These are phyloP conservation scores for Orbilia brochopaga DNA, from an alignment of 2,329 filamentous ascomycete species.

Conservation along the genomic window DNA sequence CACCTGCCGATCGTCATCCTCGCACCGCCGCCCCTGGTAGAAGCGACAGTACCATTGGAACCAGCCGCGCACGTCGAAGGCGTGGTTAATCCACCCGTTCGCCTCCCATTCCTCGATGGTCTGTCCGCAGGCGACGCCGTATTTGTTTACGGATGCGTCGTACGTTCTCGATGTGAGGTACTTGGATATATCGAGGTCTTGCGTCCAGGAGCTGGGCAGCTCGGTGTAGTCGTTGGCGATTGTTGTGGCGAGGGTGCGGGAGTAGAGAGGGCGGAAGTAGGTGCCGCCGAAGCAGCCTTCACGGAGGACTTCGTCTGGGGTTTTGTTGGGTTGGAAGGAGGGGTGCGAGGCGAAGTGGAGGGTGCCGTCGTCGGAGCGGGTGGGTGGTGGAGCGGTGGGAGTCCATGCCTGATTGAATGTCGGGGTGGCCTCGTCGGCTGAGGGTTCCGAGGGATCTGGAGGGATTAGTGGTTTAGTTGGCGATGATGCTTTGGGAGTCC, in stretches of 20 bases:
- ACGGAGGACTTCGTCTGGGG: slow-evolving; percentile 63
- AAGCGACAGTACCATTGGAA: slow-evolving; percentile 67
- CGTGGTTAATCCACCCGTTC: slow-evolving; percentile 65
- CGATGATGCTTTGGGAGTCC: slow-evolving; percentile 38
- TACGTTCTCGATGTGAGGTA: slow-evolving; percentile 60
- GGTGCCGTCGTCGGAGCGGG: slow-evolving; percentile 58
- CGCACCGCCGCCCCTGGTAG: slow-evolving; percentile 62
- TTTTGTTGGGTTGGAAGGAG: slow-evolving; percentile 64
- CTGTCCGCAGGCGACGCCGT: slow-evolving; percentile 63
- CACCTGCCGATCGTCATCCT: slow-evolving; percentile 64
- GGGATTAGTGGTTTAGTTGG: slow-evolving; percentile 44
- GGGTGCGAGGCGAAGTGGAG: slow-evolving; percentile 62
- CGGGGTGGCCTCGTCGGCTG: not conserved
- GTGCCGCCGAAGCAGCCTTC: slow-evolving; percentile 64
- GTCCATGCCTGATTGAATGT: slow-evolving; percentile 57
- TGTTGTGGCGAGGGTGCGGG: slow-evolving; percentile 59
- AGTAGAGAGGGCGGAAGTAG: slow-evolving; percentile 63
- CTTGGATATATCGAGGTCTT: slow-evolving; percentile 57
- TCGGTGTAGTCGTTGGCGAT: slow-evolving; percentile 62
- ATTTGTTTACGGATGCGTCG: slow-evolving; percentile 63
- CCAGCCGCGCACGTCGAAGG: slow-evolving; percentile 64
- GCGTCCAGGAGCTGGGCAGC: slow-evolving; percentile 60
- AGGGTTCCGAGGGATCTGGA: slow-evolving; percentile 58
- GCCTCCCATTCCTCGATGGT: slow-evolving; percentile 66
- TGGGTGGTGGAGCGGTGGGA: slow-evolving; percentile 58